A percentile compares a stretch with the other conserved stretches of the same genome.
These are phyloP conservation scores for Penicillium expansum DNA, from an alignment of 2,329 filamentous ascomycete genomes.

Conservation along the genomic window DNA sequence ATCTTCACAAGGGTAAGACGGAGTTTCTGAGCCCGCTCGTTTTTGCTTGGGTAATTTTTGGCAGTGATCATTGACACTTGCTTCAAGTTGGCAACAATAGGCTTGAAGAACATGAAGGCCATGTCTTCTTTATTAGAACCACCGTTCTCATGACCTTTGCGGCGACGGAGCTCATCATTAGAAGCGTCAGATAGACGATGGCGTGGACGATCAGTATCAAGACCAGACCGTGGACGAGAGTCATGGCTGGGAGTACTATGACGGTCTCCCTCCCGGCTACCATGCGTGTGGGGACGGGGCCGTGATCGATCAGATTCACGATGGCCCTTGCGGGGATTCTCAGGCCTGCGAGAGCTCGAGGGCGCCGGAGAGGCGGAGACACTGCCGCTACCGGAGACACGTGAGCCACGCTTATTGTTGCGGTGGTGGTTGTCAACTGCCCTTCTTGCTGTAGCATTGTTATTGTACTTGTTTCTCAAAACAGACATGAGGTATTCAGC, in stretches of 20 bases:
- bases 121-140: conserved; percentile 38
- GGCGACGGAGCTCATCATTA: conserved; percentile 36
- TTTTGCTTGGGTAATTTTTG: conserved; percentile 45
- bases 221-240: conserved; percentile 35
- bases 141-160: conserved; percentile 40
- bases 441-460: conserved; percentile 68
- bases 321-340: conserved; percentile 37
- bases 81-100: conserved; percentile 44
- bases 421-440: conserved; percentile 90
- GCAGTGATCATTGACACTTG: conserved; percentile 48
- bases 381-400: conserved; percentile 36
- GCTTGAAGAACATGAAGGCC: conserved; percentile 47
- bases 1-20: conserved; percentile 45
- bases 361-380: conserved; percentile 48
- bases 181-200: conserved; percentile 35
- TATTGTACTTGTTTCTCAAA: conserved; percentile 78
- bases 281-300: conserved; percentile 42
- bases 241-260: conserved; percentile 44
- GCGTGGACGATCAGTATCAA: conserved; percentile 35
- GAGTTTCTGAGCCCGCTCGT: conserved; percentile 44
- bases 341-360: conserved; percentile 26
- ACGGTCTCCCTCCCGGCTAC: conserved; percentile 44
- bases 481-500: conserved; percentile 96
- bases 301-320: conserved; percentile 44
- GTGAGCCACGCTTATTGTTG: conserved; percentile 74